phyloP scores from a whole-genome alignment of 2,329 filamentous ascomycete species.

The Clonostachys sp. region DNA sequence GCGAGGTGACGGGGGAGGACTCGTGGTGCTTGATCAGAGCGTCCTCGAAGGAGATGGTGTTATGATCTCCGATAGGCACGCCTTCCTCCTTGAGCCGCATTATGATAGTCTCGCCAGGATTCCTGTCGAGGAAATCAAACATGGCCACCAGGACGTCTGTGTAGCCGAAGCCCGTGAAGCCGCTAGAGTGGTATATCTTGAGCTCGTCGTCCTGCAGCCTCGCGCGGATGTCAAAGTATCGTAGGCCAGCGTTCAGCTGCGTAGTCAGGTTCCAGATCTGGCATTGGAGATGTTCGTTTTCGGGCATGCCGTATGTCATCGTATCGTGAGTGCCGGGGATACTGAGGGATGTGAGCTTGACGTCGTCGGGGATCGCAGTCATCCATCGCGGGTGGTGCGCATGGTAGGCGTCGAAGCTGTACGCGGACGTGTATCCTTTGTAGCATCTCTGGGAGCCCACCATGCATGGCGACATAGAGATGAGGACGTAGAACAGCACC shows the following conservation, averaged over 20 bases:
- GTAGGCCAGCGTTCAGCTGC: conserved; percentile 40
- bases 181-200: conserved; percentile 40
- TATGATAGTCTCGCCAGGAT: conserved; percentile 40
- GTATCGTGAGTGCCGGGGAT: conserved; percentile 51
- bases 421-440: conserved; percentile 22
- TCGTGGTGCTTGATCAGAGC: conserved; percentile 35
- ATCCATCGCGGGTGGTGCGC: conserved; percentile 27
- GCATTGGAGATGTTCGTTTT: conserved; percentile 30
- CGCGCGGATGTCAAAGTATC: conserved; percentile 44
- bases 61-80: conserved; percentile 22
- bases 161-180: conserved; percentile 38
- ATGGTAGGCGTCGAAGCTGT: conserved; percentile 26
- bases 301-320: conserved; percentile 36
- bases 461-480: conserved; percentile 14
- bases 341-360: conserved; percentile 35
- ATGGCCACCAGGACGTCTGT: conserved; percentile 35
- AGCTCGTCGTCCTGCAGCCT: conserved; percentile 34
- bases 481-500: conserved; percentile 13
- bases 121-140: conserved; percentile 35
- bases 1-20: conserved; percentile 22
- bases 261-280: conserved; percentile 39
- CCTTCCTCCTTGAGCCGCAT: conserved; percentile 47
- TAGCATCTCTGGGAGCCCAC: conserved; percentile 15
- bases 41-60: conserved; percentile 35
- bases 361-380: conserved; percentile 30